Percentiles rank a stretch among this genome's conserved stretches.
phyloP scores from a whole-genome alignment of 2,329 filamentous ascomycete genomes.

The Ophiostoma australiae region DNA sequence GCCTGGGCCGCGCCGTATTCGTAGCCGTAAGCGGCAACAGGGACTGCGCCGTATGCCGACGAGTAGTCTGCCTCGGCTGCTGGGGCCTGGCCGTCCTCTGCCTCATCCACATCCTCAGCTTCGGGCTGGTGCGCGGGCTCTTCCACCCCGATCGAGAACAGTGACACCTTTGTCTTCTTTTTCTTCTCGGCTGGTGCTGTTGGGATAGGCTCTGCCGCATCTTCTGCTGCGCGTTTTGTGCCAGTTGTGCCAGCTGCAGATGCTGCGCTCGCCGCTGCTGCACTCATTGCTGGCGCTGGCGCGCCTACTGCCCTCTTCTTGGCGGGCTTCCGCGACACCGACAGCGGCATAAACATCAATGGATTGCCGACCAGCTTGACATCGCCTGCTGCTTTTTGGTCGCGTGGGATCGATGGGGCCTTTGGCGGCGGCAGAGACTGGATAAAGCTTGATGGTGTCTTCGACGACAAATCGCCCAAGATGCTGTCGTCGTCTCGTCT shows the following conservation, averaged over 20 bases:
- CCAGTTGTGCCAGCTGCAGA: not conserved
- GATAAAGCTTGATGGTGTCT: not conserved
- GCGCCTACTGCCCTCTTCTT: constrained; percentile 16
- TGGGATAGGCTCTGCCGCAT: not conserved
- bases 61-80: not conserved
- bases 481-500: constrained; percentile 35
- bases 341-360: constrained; percentile 83
- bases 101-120: not conserved
- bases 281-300: constrained; percentile 25
- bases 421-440: constrained; percentile 40
- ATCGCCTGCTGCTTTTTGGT: constrained; percentile 56
- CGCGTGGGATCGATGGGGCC: constrained; percentile 48
- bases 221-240: not conserved
- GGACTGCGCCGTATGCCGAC: constrained; percentile 1
- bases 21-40: not conserved
- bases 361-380: constrained; percentile 71
- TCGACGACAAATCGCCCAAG: constrained; percentile 25
- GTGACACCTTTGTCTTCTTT: constrained; percentile 53
- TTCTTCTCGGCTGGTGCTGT: not conserved
- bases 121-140: constrained; percentile 34
- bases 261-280: constrained; percentile 21
- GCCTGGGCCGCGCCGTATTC: constrained; percentile 22
- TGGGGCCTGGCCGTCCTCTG: not conserved
- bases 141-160: constrained; percentile 61
- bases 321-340: constrained; percentile 68